Base-by-base conservation (phyloP, 2,329 filamentous ascomycete genomes). In the Colletotrichum brevisporum region DNA sequence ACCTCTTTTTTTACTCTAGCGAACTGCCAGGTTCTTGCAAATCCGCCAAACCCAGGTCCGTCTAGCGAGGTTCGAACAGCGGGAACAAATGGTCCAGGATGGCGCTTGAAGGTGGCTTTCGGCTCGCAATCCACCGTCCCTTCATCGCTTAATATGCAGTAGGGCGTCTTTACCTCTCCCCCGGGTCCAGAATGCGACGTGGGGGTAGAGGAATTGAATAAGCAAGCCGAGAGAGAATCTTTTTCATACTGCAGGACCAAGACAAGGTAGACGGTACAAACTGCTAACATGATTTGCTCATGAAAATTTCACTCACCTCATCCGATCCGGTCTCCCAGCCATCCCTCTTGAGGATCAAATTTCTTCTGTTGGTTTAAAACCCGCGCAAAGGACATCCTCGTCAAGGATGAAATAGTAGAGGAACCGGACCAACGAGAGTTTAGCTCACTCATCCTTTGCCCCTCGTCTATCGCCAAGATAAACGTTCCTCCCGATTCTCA, bases 141-240 rank as follows among this genome's bases (percentile, higher is more conserved):
- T 36, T 10, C 31, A 36, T 36, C 31, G 31, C 8, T 36, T 10
- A 36, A 36, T 36, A 10, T 36, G 8, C 10, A 36, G 9, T 36
- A 36, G 31, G 31, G 31, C 31, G 52, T 55, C 52, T 43, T 59
- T 48, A 59, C 56, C 56, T 50, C 10, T 50, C 9, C n/a, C 26
- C 36, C 31, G 45, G 45, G 27, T 51, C 56, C 27, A 59, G 64
- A 71, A 77, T 60, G 50, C 73, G 26, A 55, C 55, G 62, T 65
- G 54, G 62, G 26, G 45, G 16, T 18, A 43, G 21, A 12, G 5
- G 4, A 10, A 50, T 15, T 48, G 56, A 21, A 50, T 10, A 10
- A n/a, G 41, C 31, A 36, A n/a, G 54, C 54, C 54, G 41, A 43
- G 39, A 43, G 45, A 12, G 21, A 24, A 21, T 50, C n/a, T 16